A percentile compares a stretch with the other conserved stretches of the same genome.
phyloP scores from a whole-genome alignment of 2,329 filamentous ascomycete species.

The Hymenoscyphus scutula region DNA sequence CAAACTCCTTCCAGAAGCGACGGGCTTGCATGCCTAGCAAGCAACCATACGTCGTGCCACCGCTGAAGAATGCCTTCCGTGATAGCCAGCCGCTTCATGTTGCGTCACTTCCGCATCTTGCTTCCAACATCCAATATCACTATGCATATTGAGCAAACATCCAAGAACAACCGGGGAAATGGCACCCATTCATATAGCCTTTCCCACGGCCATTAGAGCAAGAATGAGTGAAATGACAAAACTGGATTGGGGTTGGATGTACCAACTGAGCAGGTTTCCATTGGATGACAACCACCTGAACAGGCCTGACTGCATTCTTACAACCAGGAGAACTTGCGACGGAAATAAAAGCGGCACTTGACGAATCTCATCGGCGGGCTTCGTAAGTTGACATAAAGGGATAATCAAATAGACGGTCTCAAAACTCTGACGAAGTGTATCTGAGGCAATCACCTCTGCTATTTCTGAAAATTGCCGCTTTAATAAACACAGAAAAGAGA shows the following conservation, averaged over 20 bases:
- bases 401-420: background rate
- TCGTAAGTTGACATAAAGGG: background rate
- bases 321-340: background rate
- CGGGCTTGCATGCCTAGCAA: background rate
- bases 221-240: conserved; percentile 2
- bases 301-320: background rate
- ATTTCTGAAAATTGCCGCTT: background rate
- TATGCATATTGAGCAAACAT: conserved; percentile 5
- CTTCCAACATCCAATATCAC: background rate
- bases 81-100: background rate
- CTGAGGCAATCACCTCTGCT: background rate
- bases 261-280: conserved; percentile 19
- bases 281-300: conserved; percentile 5
- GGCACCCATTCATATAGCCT: conserved; percentile 14
- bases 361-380: background rate
- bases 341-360: background rate
- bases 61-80: background rate
- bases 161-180: conserved; percentile 5
- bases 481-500: background rate
- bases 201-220: conserved; percentile 7
- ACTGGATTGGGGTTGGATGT: background rate
- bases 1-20: background rate
- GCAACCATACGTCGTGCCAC: background rate
- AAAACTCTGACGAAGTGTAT: background rate
- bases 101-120: background rate